Percentiles rank a stretch among this genome's conserved stretches.
Evolutionary conservation across 257 asterid species (phyloP).

Genomic region (Jacaranda copaia): DNA sequence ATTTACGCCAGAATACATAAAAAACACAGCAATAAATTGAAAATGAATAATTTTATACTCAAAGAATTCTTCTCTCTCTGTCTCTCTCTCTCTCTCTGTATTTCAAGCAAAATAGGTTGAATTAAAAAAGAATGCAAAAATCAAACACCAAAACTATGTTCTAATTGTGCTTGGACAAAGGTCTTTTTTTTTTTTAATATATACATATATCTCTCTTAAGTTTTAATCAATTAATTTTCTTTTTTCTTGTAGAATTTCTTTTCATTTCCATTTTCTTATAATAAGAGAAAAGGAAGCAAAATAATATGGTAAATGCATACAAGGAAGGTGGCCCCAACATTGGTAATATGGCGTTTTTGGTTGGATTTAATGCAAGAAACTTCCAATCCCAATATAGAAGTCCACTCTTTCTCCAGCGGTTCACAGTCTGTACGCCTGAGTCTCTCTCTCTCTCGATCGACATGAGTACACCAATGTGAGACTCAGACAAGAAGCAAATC

Average conservation of each 20-base stretch:
- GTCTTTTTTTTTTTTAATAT: neutral
- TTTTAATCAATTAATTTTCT: slow-evolving; percentile 1
- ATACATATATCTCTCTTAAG: neutral
- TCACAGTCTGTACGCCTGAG: slow-evolving; percentile 24
- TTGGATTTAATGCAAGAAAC: neutral
- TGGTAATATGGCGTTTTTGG: neutral
- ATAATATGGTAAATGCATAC: neutral
- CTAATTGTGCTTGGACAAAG: too few species aligned
- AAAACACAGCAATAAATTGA: too few species aligned
- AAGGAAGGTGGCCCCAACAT: neutral
- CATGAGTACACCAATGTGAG: neutral
- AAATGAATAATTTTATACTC: too few species aligned
- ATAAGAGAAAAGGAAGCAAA: neutral
- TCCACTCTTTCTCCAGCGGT: neutral
- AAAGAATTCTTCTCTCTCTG: too few species aligned
- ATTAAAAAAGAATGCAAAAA: too few species aligned
- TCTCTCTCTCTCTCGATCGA: neutral
- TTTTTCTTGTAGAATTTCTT: neutral
- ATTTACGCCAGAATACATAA: too few species aligned
- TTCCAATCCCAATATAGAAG: neutral
- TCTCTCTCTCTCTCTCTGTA: too few species aligned
- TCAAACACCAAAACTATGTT: too few species aligned
- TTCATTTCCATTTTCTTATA: neutral
- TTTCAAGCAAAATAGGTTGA: neutral
- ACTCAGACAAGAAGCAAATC: neutral